These are phyloP conservation scores for Oryza glumipatula DNA, from an alignment of 176 grass and related monocot species.

Conservation along the genomic window DNA sequence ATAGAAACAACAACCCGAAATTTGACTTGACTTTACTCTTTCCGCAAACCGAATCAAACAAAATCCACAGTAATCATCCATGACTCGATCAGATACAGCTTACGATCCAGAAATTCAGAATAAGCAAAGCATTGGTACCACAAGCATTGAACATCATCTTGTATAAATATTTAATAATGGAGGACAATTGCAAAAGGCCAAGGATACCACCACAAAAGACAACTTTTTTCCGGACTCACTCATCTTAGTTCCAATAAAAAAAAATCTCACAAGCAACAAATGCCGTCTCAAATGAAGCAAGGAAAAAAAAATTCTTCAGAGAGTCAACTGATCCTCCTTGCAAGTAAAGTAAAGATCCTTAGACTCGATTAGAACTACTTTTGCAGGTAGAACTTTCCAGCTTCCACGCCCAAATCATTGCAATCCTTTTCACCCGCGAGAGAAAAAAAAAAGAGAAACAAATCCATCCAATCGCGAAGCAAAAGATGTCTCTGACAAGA, in stretches of 20 bases:
- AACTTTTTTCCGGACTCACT: background rate
- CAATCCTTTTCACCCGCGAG: slow-evolving; percentile 1
- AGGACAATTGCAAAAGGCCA: background rate
- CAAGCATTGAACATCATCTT: background rate
- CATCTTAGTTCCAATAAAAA: background rate
- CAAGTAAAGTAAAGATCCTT: slow-evolving; percentile 26
- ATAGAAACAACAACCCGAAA: background rate
- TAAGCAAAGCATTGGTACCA: background rate
- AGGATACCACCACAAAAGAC: background rate
- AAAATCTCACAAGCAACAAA: slow-evolving; percentile 1
- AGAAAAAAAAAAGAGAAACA: slow-evolving; percentile 12
- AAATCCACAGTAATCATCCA: background rate
- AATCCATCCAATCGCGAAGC: slow-evolving; percentile 8
- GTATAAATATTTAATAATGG: background rate
- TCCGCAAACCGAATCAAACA: background rate
- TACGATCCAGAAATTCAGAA: background rate
- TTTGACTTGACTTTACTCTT: slow-evolving; percentile 25
- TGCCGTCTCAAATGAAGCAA: background rate
- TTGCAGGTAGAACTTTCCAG: slow-evolving; percentile 29
- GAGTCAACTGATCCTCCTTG: background rate
- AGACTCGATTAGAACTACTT: slow-evolving; percentile 33
- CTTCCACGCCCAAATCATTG: slow-evolving; percentile 27
- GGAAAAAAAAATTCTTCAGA: background rate
- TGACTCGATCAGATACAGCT: background rate
- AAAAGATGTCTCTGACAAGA: slow-evolving; percentile 21